Evolutionary conservation across 805 yeast species (phyloP).

Genomic region (Naumovozyma baii): DNA sequence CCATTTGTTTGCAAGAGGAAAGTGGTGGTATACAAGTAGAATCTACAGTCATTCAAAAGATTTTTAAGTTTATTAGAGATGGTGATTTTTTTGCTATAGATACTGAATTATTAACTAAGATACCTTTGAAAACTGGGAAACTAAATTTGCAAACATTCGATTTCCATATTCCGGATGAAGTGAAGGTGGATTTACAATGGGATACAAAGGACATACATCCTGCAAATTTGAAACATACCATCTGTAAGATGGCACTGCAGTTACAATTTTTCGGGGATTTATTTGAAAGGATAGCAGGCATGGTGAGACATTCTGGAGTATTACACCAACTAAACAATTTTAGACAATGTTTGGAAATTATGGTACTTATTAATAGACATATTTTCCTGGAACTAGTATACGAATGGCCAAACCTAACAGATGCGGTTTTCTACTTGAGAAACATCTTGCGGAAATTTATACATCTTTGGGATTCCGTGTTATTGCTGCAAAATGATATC

Average conservation of each 20-base stretch:
- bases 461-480: slow-evolving; percentile 22
- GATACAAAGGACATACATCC: too few species aligned
- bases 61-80: slow-evolving; percentile 31
- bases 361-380: slow-evolving; percentile 21
- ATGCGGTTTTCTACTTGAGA: slow-evolving; percentile 20
- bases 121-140: slow-evolving; percentile 18
- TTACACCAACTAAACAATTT: slow-evolving; percentile 1
- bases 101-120: slow-evolving; percentile 24
- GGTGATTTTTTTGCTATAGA: slow-evolving; percentile 35
- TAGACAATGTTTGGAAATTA: slow-evolving; percentile 16
- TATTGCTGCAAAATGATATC: slow-evolving; percentile 1
- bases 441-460: slow-evolving; percentile 17
- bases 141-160: background rate
- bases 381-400: slow-evolving; percentile 22
- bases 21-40: slow-evolving; percentile 34
- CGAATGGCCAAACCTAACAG: slow-evolving; percentile 10
- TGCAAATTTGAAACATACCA: background rate
- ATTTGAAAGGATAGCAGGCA: background rate
- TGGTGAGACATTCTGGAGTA: background rate
- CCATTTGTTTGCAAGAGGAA: slow-evolving; percentile 34
- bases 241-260: background rate
- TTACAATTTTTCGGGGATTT: background rate
- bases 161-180: too few species aligned
- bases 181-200: too few species aligned
- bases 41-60: slow-evolving; percentile 33